These are phyloP conservation scores for Xerophyta viscosa DNA, from an alignment of 106 monocot species.

Conservation along the genomic window DNA sequence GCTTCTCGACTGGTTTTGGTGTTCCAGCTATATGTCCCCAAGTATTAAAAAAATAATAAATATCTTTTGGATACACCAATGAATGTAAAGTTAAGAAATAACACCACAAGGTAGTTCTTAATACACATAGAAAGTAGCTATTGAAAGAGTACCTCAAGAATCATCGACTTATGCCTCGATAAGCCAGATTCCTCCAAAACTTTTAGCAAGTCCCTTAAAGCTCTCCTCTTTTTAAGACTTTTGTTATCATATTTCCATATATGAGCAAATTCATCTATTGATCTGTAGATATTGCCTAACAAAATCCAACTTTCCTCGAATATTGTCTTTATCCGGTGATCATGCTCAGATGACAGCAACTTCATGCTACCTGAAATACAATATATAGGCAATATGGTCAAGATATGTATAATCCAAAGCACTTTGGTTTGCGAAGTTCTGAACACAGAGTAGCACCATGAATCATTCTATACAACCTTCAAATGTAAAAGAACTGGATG, in stretches of 20 bases:
- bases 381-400: no score
- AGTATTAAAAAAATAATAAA: no score
- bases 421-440: no score
- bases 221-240: slow-evolving; percentile 60
- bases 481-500: not conserved
- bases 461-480: no score
- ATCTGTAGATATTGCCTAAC: slow-evolving; percentile 47
- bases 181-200: slow-evolving; percentile 66
- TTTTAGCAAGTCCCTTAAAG: slow-evolving; percentile 49
- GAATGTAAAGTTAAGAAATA: not conserved
- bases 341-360: slow-evolving; percentile 4
- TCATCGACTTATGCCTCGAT: slow-evolving; percentile 46
- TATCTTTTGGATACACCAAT: not conserved
- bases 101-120: not conserved
- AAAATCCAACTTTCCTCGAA: slow-evolving; percentile 56
- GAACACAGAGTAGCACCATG: no score
- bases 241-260: slow-evolving; percentile 49
- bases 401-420: no score
- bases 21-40: slow-evolving; percentile 40
- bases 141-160: slow-evolving; percentile 29
- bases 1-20: slow-evolving; percentile 16
- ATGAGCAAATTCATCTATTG: slow-evolving; percentile 52
- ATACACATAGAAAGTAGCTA: not conserved
- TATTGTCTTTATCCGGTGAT: slow-evolving; percentile 16
- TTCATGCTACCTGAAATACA: not conserved